Base-by-base conservation (phyloP, 306 rosid species). In the Prosopis cineraria region DNA sequence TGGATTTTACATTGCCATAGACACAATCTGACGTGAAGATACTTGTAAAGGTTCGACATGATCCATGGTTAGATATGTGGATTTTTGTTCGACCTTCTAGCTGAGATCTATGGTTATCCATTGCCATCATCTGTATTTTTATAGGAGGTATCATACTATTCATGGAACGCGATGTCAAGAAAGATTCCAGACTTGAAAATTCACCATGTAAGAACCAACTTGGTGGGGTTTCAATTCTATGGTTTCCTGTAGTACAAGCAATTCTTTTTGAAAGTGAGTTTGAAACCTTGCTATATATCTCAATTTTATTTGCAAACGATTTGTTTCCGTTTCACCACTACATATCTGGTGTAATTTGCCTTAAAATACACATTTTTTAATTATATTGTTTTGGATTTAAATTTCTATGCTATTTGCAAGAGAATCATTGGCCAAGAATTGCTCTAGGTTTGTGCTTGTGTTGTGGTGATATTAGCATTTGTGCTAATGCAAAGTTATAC, bases 401-500 rank as follows among this genome's bases (percentile, higher is more conserved):
- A n/a, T 1, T 50, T 50, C 1, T 20, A 1, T n/a, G 1, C n/a
- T 50, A 50, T 20, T 19, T 50, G 58, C 45, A 69, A 76, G 81
- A 44, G 76, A 68, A 44, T 56, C 70, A 24, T 68, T 78, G 34
- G 81, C 48, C 58, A 50, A 50, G n/a, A 50, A 50, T 50, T 50
- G 58, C 58, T 50, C 58, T 2, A n/a, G 27, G 58, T 50, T 50
- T 20, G 58, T 50, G 25, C 58, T 50, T 25, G 24, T 50, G 58
- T n/a, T 50, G 58, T 50, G 58, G 58, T 50, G 56, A 25, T 50
- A 20, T 3, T 77, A 30, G 68, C 53, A 39, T 67, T 67, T 53
- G 56, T 77, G 1, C 41, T 77, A 2, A 67, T 77, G 74, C 80
- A 77, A 53, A 77, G 80, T 12, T 77, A 66, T 67, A 77, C 74